Evolutionary conservation across 2,329 filamentous ascomycete species (phyloP).

Genomic region (Paraconiothyrium brasiliense): DNA sequence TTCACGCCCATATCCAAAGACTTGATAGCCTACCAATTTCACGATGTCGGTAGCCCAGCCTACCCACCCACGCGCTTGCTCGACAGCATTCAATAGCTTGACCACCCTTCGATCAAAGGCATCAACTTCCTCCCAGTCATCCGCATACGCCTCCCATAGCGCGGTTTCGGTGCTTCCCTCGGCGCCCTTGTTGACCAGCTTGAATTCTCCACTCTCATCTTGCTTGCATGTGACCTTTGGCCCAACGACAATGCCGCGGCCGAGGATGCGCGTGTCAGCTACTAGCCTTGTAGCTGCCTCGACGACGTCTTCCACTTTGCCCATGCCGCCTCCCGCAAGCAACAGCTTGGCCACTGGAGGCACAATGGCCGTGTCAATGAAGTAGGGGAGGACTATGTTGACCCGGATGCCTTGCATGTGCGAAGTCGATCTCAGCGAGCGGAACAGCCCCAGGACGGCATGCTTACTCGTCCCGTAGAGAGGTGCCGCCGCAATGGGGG

Average conservation of each 20-base stretch:
- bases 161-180: slow-evolving; percentile 53
- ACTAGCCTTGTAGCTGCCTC: slow-evolving; percentile 70
- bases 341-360: slow-evolving; percentile 57
- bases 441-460: slow-evolving; percentile 71
- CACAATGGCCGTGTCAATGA: slow-evolving; percentile 70
- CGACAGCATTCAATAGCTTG: slow-evolving; percentile 62
- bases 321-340: slow-evolving; percentile 66
- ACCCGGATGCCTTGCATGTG: slow-evolving; percentile 64
- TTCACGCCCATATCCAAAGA: not conserved
- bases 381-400: slow-evolving; percentile 75
- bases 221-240: slow-evolving; percentile 62
- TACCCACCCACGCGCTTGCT: slow-evolving; percentile 62
- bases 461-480: slow-evolving; percentile 73
- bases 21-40: slow-evolving; percentile 28
- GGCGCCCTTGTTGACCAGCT: slow-evolving; percentile 34
- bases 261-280: slow-evolving; percentile 66
- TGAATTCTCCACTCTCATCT: slow-evolving; percentile 48
- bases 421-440: slow-evolving; percentile 63
- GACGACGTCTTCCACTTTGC: slow-evolving; percentile 67
- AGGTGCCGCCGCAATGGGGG: slow-evolving; percentile 52
- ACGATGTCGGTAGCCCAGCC: slow-evolving; percentile 58
- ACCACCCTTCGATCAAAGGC: slow-evolving; percentile 65
- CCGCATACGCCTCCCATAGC: slow-evolving; percentile 69
- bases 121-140: slow-evolving; percentile 67
- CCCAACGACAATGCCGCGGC: slow-evolving; percentile 66